phyloP scores from a whole-genome alignment of 371 early-diverging fungal species.

The Mortierella polycephala region DNA sequence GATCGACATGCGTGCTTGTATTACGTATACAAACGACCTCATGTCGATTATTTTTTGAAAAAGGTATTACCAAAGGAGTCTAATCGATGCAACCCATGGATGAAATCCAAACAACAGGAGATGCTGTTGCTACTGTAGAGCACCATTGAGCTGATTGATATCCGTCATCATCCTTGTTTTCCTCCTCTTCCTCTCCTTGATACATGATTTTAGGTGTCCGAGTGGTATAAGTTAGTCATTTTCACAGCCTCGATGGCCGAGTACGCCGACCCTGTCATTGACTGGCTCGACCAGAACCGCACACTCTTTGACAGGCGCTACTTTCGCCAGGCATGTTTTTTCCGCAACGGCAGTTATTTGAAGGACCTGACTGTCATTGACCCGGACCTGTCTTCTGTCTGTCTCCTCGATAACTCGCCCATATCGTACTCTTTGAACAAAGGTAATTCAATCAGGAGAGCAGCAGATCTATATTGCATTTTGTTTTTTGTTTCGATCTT shows the following conservation, averaged over 20 bases:
- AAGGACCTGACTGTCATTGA: constrained; percentile 90
- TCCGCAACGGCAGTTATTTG: constrained; percentile 81
- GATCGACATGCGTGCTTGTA: constrained; percentile 92
- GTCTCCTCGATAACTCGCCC: constrained; percentile 92
- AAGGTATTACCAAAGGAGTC: constrained; percentile 64
- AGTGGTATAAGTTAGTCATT: constrained; percentile 98
- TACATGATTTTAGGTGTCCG: constrained; percentile 71
- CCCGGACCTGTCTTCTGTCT: constrained; percentile 87
- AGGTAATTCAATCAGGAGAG: constrained; percentile 59
- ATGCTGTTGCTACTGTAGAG: too few relatives aligned
- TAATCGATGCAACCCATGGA: too few relatives aligned
- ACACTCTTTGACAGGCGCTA: constrained; percentile 82
- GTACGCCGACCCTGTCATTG: constrained; percentile 98
- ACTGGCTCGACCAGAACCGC: constrained; percentile 87
- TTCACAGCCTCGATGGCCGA: constrained; percentile 98
- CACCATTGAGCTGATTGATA: too few relatives aligned
- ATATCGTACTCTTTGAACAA: constrained; percentile 85
- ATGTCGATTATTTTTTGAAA: constrained; percentile 93
- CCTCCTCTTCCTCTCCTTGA: background rate
- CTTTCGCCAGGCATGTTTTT: constrained; percentile 89
- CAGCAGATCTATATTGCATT: too few relatives aligned
- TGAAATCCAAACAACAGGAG: background rate
- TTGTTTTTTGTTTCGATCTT: too few relatives aligned
- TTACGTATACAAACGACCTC: constrained; percentile 96
- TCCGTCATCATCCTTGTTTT: too few relatives aligned